Evolutionary conservation across 176 grass and related monocot genomes (phyloP).

Genomic region (Leersia perrieri): DNA sequence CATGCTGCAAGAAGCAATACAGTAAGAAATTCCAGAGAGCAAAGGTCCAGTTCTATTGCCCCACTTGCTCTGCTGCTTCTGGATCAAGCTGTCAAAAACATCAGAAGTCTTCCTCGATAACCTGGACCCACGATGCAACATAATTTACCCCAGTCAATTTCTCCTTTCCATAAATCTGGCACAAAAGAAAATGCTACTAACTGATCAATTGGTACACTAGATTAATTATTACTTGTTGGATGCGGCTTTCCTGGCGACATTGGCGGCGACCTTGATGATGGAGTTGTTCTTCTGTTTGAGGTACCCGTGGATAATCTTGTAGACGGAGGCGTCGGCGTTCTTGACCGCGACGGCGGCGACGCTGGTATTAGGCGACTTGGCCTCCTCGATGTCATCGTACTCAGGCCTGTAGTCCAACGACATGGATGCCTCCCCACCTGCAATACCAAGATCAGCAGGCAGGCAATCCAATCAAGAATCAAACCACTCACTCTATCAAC

Average conservation of each 20-base stretch:
- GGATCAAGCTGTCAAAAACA: conserved; percentile 52
- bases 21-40: conserved; percentile 68
- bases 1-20: conserved; percentile 86
- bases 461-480: background rate
- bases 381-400: conserved; percentile 72
- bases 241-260: conserved; percentile 52
- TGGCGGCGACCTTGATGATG: conserved; percentile 53
- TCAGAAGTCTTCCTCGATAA: conserved; percentile 60
- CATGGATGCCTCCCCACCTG: conserved; percentile 53
- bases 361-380: conserved; percentile 50
- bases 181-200: background rate
- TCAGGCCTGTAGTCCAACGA: conserved; percentile 51
- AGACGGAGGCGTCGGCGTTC: conserved; percentile 57
- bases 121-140: conserved; percentile 14
- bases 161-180: background rate
- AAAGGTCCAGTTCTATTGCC: conserved; percentile 52
- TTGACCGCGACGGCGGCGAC: conserved; percentile 45
- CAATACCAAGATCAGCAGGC: background rate
- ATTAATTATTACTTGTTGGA: conserved; percentile 45
- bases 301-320: conserved; percentile 63
- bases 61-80: conserved; percentile 52
- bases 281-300: conserved; percentile 81
- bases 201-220: background rate
- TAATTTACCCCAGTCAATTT: background rate
- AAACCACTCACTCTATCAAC: background rate